Evolutionary conservation across 331 rosid genomes (phyloP), one percentile per base, ranked within the genome.

Genomic region (Stylosanthes scabra): DNA sequence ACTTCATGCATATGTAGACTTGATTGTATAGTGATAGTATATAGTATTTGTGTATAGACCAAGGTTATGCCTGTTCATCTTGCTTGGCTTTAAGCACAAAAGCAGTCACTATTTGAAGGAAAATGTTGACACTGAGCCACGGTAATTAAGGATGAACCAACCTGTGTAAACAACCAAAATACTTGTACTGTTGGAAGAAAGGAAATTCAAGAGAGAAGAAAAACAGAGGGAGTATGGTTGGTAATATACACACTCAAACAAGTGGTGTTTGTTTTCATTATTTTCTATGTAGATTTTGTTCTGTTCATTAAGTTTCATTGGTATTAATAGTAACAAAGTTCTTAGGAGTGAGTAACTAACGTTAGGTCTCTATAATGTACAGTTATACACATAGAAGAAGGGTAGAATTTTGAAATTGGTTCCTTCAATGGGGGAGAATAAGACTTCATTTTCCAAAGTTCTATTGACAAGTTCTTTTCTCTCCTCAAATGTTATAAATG

Each of bases 1-100:
- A 16, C 93, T 89, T 29, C 87, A 73, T 56, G 95, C 95, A 69
- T 93, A 93, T 78, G 27, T 77, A 37, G 82, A 82, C 74, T 74
- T 91, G 81, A 84, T 94, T 63, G 68, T 85, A 59, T 94, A 84
- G 57, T 14, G 12, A 51, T 49, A 49, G 15, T 49, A 51, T 49
- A 51, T 49, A 49, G 15, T 49, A 51, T 78, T 75, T 45, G 41
- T 40, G 55, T 57, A 68, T 44, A 74, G 62, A 70, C 52, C 45
- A 59, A 64, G 59, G 39, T 61, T 62, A 41, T 68, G 72, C 50
- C 50, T 8, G 51, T 56, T 72, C 59, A 63, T 60, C 62, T 49
- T 65, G 6, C 61, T 12, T 76, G 80, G 59, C 39, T 74, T 46
- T 42, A 44, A 12, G 55, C 68, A 37, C 66, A 74, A 67, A 65